These are phyloP conservation scores for Coniosporium apollinis DNA, from an alignment of 495 filamentous ascomycete species.

Conservation along the genomic window DNA sequence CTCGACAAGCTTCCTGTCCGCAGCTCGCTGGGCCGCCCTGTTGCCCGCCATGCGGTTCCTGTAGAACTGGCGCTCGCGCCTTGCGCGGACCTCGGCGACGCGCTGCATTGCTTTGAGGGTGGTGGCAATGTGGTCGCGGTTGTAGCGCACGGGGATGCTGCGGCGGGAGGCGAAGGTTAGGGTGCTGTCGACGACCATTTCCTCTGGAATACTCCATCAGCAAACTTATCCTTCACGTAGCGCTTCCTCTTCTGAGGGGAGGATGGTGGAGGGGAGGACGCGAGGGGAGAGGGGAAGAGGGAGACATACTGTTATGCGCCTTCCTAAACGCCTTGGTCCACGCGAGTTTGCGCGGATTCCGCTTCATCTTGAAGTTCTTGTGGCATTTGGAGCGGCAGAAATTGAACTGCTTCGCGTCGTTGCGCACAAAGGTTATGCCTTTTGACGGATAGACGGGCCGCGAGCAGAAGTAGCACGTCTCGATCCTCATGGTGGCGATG, in stretches of 20 bases:
- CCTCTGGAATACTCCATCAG: too few relatives aligned
- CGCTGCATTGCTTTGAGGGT: conserved; percentile 87
- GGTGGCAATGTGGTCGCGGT: conserved; percentile 70
- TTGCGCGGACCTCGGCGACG: conserved; percentile 66
- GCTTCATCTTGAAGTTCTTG: conserved; percentile 99
- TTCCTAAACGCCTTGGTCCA: conserved; percentile 26
- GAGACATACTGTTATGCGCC: conserved; percentile 26
- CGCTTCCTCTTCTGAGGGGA: too few relatives aligned
- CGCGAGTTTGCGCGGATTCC: conserved; percentile 48
- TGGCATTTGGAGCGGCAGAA: conserved; percentile 86
- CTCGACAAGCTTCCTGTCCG: conserved; percentile 72
- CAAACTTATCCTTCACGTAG: too few relatives aligned
- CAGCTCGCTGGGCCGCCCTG: conserved; percentile 56
- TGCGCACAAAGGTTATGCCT: conserved; percentile 71
- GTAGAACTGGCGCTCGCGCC: conserved; percentile 79
- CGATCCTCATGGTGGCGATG: conserved; percentile 35
- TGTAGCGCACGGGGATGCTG: conserved; percentile 89
- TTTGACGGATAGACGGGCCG: conserved; percentile 72
- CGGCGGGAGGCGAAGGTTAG: conserved; percentile 82
- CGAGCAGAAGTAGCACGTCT: conserved; percentile 86
- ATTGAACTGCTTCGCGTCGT: conserved; percentile 56
- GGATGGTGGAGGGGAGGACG: not conserved
- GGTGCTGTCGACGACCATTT: conserved; percentile 89
- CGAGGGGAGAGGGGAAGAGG: not conserved
- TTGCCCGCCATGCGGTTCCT: conserved; percentile 84